Conservation (phyloP, 2,329 filamentous ascomycete genomes). For the Hypoxylon sp. region DNA sequence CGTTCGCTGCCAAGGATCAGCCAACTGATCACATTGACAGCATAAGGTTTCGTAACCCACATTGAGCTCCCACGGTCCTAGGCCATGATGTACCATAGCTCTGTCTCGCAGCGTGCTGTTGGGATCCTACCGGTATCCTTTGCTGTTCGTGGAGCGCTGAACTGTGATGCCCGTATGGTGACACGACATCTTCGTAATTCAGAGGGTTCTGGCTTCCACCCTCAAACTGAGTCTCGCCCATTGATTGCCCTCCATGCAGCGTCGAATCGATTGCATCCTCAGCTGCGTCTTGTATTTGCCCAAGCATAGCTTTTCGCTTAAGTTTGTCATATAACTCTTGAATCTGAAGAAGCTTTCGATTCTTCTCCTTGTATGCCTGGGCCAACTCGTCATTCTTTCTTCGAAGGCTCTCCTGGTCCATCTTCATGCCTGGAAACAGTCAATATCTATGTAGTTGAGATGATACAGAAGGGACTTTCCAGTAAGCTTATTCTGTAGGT, state of each 20-base stretch:
- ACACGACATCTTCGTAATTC: constrained; percentile 26
- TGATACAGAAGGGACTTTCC: constrained; percentile 57
- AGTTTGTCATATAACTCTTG: constrained; percentile 74
- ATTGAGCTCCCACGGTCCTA: constrained; percentile 39
- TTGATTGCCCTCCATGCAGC: constrained; percentile 51
- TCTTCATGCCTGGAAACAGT: constrained; percentile 61
- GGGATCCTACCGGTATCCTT: constrained; percentile 19
- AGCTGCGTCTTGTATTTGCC: constrained; percentile 67
- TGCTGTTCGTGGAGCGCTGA: constrained; percentile 31
- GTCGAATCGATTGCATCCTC: constrained; percentile 62
- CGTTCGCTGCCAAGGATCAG: constrained; percentile 43
- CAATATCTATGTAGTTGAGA: constrained; percentile 16
- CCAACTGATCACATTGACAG: neutral
- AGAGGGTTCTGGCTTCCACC: constrained; percentile 25
- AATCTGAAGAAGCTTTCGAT: constrained; percentile 74
- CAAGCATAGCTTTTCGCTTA: constrained; percentile 67
- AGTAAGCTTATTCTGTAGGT: constrained; percentile 72
- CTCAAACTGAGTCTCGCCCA: constrained; percentile 31
- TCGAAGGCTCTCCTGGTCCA: constrained; percentile 72
- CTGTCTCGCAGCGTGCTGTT: constrained; percentile 19
- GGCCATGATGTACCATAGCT: constrained; percentile 29
- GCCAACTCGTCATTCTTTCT: constrained; percentile 79
- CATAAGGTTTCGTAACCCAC: constrained; percentile 28
- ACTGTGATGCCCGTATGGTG: constrained; percentile 32
- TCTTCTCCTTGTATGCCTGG: constrained; percentile 77